Conservation (phyloP, 306 rosid genomes). For the Mimosa bimucronata region DNA sequence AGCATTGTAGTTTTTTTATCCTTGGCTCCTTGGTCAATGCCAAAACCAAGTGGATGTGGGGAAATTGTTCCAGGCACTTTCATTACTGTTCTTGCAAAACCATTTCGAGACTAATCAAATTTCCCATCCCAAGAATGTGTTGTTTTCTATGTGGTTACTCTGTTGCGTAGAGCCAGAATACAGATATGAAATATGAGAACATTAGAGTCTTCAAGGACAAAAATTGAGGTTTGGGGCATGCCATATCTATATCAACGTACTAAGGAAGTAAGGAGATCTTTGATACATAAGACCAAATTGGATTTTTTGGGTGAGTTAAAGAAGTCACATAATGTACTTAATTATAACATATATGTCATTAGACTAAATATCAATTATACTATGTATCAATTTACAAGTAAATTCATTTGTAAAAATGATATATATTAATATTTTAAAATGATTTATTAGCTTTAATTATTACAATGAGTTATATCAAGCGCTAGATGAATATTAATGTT, state of each 20-base stretch:
- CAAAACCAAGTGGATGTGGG: background rate
- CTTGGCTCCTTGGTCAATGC: background rate
- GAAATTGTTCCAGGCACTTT: background rate
- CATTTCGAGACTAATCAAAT: background rate
- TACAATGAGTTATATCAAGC: no score
- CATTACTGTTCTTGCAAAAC: background rate
- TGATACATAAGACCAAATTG: no score
- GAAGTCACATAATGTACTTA: no score
- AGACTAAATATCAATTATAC: no score
- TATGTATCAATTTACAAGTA: no score
- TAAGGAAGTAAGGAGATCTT: no score
- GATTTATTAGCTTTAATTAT: no score
- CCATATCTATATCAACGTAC: background rate
- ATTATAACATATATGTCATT: no score
- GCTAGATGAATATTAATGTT: no score
- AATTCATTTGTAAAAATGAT: no score
- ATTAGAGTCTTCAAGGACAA: background rate
- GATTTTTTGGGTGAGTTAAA: no score
- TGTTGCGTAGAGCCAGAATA: background rate
- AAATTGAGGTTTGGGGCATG: background rate
- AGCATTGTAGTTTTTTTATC: background rate
- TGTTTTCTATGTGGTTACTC: background rate
- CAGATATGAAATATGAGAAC: background rate
- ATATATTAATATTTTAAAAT: no score
- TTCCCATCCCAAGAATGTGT: background rate